These are phyloP conservation scores for Fusarium buxicola DNA, from an alignment of 2,329 filamentous ascomycete genomes.

Conservation along the genomic window DNA sequence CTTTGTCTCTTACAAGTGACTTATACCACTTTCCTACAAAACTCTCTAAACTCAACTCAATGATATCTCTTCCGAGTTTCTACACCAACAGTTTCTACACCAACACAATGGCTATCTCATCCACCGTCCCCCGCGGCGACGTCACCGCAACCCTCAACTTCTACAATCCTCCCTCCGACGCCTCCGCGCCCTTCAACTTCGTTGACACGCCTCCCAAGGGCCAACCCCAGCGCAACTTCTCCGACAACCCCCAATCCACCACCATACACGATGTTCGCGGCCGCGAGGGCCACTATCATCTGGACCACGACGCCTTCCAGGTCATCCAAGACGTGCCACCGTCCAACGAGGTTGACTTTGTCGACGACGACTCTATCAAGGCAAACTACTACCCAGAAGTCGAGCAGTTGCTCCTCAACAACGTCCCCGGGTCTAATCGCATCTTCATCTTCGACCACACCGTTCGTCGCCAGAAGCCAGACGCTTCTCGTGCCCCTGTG, in stretches of 20 bases:
- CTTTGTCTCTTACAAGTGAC: not conserved
- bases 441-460: conserved; percentile 90
- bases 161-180: conserved; percentile 70
- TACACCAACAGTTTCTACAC: conserved; percentile 2
- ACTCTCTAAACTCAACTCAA: too few relatives aligned
- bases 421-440: conserved; percentile 73
- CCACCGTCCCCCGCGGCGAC: conserved; percentile 66
- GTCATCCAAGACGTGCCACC: conserved; percentile 69
- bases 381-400: conserved; percentile 87
- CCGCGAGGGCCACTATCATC: conserved; percentile 71
- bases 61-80: not conserved
- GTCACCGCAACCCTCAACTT: conserved; percentile 74
- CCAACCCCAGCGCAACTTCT: conserved; percentile 74
- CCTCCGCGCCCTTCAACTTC: conserved; percentile 71
- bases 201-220: conserved; percentile 73
- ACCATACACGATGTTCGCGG: conserved; percentile 79
- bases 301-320: conserved; percentile 82
- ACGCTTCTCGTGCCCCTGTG: conserved; percentile 75
- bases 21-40: not conserved
- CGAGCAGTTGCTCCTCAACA: conserved; percentile 74
- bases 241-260: conserved; percentile 61
- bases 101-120: conserved; percentile 54
- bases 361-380: conserved; percentile 75
- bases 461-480: conserved; percentile 73
- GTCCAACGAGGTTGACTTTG: conserved; percentile 65